Percentiles rank a stretch among this genome's conserved stretches.
These are phyloP conservation scores for Bondarzewia mesenterica DNA, from an alignment of 1,284 basidiomycete genomes.

Conservation along the genomic window DNA sequence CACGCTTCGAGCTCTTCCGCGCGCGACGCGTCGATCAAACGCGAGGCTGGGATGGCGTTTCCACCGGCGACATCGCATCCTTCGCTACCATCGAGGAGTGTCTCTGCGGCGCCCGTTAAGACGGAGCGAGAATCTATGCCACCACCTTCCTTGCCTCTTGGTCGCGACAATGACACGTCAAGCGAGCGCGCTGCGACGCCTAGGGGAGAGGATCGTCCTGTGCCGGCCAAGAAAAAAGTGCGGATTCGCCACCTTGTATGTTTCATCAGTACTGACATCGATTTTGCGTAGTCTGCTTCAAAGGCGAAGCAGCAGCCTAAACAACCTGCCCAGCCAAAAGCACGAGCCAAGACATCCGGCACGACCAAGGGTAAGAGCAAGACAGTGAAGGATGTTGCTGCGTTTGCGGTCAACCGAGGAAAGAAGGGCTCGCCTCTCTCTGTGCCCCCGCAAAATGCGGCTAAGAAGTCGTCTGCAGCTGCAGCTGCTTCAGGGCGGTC, in stretches of 20 bases:
- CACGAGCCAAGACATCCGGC: slow-evolving; percentile 28
- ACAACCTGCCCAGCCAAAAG: slow-evolving; percentile 24
- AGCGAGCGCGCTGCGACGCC: slow-evolving; percentile 1
- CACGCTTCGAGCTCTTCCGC: slow-evolving; percentile 12
- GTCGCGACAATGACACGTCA: slow-evolving; percentile 2
- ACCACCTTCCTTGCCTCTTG: slow-evolving; percentile 29
- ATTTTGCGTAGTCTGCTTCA: slow-evolving; percentile 25
- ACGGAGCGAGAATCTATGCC: slow-evolving; percentile 51
- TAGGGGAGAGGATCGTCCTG: slow-evolving; percentile 13
- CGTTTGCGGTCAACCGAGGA: slow-evolving; percentile 8
- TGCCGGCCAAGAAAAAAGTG: slow-evolving; percentile 46
- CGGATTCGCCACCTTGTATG: slow-evolving; percentile 10
- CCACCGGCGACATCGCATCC: slow-evolving; percentile 1
- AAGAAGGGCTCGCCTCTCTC: slow-evolving; percentile 20
- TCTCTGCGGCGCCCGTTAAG: slow-evolving; percentile 9
- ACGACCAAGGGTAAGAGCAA: slow-evolving; percentile 9
- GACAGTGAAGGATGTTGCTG: slow-evolving; percentile 14
- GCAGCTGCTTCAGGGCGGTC: slow-evolving; percentile 38
- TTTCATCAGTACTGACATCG: too few relatives aligned
- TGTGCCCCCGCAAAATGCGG: slow-evolving; percentile 10
- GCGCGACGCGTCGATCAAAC: slow-evolving; percentile 1
- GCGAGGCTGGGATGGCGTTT: background rate
- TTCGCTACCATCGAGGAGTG: slow-evolving; percentile 1
- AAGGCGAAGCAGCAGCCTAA: slow-evolving; percentile 25
- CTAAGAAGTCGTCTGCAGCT: slow-evolving; percentile 23